These are phyloP conservation scores for Calonectria montana DNA, from an alignment of 2,329 filamentous ascomycete species.

Conservation along the genomic window DNA sequence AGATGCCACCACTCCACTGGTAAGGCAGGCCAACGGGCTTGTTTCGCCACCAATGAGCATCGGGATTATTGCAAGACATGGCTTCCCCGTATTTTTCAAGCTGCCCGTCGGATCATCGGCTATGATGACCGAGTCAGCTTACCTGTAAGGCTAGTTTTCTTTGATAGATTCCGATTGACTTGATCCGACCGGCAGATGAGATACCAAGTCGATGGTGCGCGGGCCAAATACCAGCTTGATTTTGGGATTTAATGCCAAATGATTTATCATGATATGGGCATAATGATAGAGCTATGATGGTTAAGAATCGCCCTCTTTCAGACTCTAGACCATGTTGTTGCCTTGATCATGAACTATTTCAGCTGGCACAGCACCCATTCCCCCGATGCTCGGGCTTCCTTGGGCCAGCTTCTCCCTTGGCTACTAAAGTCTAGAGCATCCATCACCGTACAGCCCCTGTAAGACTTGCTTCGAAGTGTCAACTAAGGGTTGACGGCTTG, in stretches of 20 bases:
- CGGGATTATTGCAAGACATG: background rate
- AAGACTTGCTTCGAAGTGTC: background rate
- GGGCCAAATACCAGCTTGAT: no score
- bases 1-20: no score
- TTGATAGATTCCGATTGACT: no score
- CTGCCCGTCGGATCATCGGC: background rate
- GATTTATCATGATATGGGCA: no score
- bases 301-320: no score
- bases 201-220: no score
- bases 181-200: no score
- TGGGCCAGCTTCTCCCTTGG: background rate
- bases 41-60: background rate
- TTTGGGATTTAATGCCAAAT: no score
- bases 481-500: background rate
- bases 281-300: no score
- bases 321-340: no score
- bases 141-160: background rate
- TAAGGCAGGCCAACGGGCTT: background rate
- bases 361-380: background rate
- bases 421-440: background rate
- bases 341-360: background rate
- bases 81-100: background rate
- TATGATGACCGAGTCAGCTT: background rate
- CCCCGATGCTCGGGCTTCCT: background rate
- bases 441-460: background rate